phyloP scores from a whole-genome alignment of 768 basidiomycete species.

The Wakefieldia striispora region DNA sequence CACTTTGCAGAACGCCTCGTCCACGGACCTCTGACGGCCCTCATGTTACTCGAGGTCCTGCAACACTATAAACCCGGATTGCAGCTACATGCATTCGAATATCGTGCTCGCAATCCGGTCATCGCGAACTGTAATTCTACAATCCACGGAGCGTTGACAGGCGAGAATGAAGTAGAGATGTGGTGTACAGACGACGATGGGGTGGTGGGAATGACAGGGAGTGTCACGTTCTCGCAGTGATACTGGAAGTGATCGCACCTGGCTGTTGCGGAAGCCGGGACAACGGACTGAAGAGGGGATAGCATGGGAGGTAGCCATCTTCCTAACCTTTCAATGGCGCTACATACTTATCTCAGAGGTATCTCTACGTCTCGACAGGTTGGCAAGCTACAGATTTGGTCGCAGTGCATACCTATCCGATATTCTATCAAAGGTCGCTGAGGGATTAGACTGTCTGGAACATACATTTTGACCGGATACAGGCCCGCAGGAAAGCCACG shows the following conservation, averaged over 20 bases:
- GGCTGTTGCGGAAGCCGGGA: no score
- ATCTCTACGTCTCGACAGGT: background rate
- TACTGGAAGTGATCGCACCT: background rate
- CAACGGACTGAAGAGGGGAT: no score
- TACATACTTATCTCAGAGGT: background rate
- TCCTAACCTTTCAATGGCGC: background rate
- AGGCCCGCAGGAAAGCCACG: constrained; percentile 78
- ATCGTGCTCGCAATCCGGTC: constrained; percentile 66
- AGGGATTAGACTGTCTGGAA: background rate
- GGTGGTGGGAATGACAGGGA: constrained; percentile 68
- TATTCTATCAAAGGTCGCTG: constrained; percentile 5
- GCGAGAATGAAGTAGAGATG: constrained; percentile 40
- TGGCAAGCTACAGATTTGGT: constrained; percentile 5
- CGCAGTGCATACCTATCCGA: constrained; percentile 27
- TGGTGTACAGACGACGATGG: constrained; percentile 61
- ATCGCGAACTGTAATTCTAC: constrained; percentile 50
- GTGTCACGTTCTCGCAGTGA: constrained; percentile 31
- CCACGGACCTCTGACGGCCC: constrained; percentile 78
- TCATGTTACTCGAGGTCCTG: constrained; percentile 70
- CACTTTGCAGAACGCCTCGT: constrained; percentile 65
- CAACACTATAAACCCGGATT: constrained; percentile 47
- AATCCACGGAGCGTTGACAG: constrained; percentile 44
- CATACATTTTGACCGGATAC: constrained; percentile 85
- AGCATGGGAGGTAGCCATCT: background rate
- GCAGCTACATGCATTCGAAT: constrained; percentile 55